phyloP scores from a whole-genome alignment of 2,329 filamentous ascomycete species.

The Cladosporium colombiae region DNA sequence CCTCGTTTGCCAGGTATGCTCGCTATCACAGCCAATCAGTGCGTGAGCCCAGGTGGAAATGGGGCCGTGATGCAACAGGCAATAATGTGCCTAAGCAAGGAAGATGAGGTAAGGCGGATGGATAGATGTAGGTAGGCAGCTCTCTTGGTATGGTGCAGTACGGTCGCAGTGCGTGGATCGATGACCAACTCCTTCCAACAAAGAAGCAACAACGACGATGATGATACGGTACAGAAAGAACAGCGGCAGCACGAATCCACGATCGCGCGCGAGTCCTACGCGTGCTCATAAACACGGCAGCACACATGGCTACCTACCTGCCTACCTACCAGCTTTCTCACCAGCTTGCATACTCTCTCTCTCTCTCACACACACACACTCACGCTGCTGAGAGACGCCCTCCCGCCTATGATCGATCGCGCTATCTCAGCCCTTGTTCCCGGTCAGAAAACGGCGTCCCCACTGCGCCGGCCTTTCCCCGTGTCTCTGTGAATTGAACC shows the following conservation, averaged over 20 bases:
- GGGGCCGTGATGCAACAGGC: conserved; percentile 12
- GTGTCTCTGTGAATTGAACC: conserved; percentile 3
- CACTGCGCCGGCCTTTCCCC: conserved; percentile 11
- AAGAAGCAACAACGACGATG: background rate
- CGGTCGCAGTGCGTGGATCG: background rate
- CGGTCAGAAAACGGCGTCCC: background rate
- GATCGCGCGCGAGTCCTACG: background rate
- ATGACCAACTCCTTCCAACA: background rate
- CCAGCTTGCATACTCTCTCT: background rate
- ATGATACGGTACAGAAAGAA: background rate
- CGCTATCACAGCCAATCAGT: conserved; percentile 10
- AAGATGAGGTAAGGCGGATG: background rate
- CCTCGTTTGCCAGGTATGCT: background rate
- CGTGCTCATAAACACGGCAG: conserved; percentile 3
- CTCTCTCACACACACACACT: too few relatives aligned
- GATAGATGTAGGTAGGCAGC: background rate
- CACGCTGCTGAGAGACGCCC: background rate
- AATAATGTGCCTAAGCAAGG: conserved; percentile 5
- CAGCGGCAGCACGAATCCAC: background rate
- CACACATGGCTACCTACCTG: background rate
- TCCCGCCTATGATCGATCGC: conserved; percentile 12
- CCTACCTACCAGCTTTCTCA: background rate
- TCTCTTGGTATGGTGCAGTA: background rate
- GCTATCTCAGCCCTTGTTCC: conserved; percentile 12
- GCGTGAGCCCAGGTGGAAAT: background rate